Base-by-base conservation (phyloP, 1,284 basidiomycete genomes). In the Porogramme epimiltina region DNA sequence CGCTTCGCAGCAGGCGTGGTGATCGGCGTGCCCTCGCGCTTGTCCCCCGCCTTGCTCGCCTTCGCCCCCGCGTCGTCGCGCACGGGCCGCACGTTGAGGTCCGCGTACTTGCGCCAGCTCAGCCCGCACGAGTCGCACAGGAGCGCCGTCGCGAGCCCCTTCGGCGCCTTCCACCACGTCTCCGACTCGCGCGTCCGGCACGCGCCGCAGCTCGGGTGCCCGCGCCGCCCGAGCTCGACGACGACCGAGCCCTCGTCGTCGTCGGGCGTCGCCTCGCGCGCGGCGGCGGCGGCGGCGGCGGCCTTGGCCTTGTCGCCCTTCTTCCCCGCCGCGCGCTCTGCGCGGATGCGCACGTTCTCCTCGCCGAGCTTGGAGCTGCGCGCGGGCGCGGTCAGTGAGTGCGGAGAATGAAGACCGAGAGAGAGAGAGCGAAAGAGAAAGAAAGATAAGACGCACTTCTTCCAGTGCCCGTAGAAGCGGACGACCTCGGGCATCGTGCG, bases 61-160 rank as follows among this genome's bases (percentile, higher is more conserved):
- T 73, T 74, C n/a, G 64, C 46, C 0, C 73, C 62, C 0, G 76
- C 73, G 39, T 90, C 89, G 51, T 91, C 90, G 20, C 89, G 78
- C 25, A 83, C 62, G 4, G 84, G 84, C 36, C 87, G 76, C 18
- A 89, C 84, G 61, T 87, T 89, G 38, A 91, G 72, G 62, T 95
- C 91, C 0, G 91, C 93, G 66, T 95, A 95, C 70, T 94, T 95
- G 58, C 93, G 76, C 85, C 92, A 95, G 60, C 82, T 85, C 33
- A 78, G 76, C 45, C 93, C 92, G 64, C 93, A 95, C 26, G 70
- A 78, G 45, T 93, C 89, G 69, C 93, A 93, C 58, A 95, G 80
- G 41, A 93, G 78, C 49, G 76, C 77, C 1, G 81, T 84, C 19
- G 76, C 75, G 47, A 95, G 78, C 37, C 86, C 84, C 67, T 91